Percentiles rank a stretch among this genome's conserved stretches.
Conservation (phyloP, 305 asterid genomes). For the Fraxinus nigra region DNA sequence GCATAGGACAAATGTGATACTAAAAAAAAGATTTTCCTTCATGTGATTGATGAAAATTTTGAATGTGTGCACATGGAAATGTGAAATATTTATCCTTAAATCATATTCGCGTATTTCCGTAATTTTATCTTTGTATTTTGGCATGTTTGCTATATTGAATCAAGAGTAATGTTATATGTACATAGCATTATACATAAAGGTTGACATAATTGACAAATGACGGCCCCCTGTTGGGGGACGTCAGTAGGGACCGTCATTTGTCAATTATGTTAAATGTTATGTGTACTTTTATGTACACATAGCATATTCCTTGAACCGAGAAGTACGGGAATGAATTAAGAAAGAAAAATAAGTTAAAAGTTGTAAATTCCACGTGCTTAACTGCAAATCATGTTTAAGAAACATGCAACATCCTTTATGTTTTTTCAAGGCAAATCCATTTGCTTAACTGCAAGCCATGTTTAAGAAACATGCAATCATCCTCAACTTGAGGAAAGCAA, state of each 20-base stretch:
- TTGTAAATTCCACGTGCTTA: neutral
- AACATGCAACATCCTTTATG: constrained; percentile 2
- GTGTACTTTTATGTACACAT: no score
- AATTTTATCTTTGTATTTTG: neutral
- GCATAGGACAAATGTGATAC: neutral
- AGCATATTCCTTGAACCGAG: no score
- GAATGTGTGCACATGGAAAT: neutral
- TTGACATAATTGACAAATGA: no score
- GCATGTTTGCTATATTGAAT: neutral
- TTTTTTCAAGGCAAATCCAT: neutral
- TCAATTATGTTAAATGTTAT: no score
- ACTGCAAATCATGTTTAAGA: neutral
- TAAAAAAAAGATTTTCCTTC: neutral
- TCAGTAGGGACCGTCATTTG: no score
- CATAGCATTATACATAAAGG: no score
- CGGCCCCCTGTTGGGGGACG: no score
- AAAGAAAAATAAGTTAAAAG: neutral
- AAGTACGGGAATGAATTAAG: neutral
- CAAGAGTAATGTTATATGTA: no score
- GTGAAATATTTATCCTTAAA: neutral
- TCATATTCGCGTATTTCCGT: neutral
- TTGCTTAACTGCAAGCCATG: constrained; percentile 8
- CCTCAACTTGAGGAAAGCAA: neutral
- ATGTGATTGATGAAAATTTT: neutral
- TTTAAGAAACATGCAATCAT: constrained; percentile 14